phyloP scores from a whole-genome alignment of 495 filamentous ascomycete genomes.

The Usnea hakonensis region DNA sequence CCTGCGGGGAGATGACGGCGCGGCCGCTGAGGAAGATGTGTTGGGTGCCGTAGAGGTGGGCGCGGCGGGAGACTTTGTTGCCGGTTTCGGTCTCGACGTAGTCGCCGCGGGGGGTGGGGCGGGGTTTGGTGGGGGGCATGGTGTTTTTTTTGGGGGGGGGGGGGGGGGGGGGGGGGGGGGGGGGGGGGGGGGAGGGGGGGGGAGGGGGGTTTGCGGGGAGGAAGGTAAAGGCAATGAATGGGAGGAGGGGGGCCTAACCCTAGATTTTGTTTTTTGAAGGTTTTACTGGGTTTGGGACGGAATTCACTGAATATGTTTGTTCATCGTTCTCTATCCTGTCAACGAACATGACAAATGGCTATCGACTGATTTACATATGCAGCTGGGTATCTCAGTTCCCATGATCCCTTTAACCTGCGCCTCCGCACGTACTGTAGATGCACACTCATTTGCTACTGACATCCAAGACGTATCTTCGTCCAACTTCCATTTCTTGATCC shows the following conservation, averaged over 20 bases:
- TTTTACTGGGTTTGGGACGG: too few relatives aligned
- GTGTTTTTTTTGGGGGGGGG: slow-evolving; percentile 27
- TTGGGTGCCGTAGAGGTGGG: slow-evolving; percentile 83
- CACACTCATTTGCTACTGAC: slow-evolving; percentile 41
- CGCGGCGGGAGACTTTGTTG: slow-evolving; percentile 93
- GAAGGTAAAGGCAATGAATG: too few relatives aligned
- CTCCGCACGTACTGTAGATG: background rate
- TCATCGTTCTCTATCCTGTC: background rate
- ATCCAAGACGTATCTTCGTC: slow-evolving; percentile 71
- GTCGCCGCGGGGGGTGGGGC: slow-evolving; percentile 22
- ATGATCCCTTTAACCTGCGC: background rate
- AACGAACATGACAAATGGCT: background rate
- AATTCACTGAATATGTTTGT: too few relatives aligned
- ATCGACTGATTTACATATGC: slow-evolving; percentile 1
- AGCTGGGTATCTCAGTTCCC: slow-evolving; percentile 5
- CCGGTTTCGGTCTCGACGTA: slow-evolving; percentile 68
- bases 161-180: slow-evolving; percentile 10
- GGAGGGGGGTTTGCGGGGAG: background rate
- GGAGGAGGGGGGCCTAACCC: too few relatives aligned
- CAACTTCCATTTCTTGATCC: slow-evolving; percentile 72
- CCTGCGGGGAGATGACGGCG: slow-evolving; percentile 86
- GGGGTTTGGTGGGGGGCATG: slow-evolving; percentile 20
- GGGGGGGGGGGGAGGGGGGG: background rate
- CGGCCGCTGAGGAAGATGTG: slow-evolving; percentile 97
- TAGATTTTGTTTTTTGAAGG: too few relatives aligned